Evolutionary conservation across 805 yeast species (phyloP), one percentile per base, ranked within the genome.

Genomic region (Monosporozyma unispora): DNA sequence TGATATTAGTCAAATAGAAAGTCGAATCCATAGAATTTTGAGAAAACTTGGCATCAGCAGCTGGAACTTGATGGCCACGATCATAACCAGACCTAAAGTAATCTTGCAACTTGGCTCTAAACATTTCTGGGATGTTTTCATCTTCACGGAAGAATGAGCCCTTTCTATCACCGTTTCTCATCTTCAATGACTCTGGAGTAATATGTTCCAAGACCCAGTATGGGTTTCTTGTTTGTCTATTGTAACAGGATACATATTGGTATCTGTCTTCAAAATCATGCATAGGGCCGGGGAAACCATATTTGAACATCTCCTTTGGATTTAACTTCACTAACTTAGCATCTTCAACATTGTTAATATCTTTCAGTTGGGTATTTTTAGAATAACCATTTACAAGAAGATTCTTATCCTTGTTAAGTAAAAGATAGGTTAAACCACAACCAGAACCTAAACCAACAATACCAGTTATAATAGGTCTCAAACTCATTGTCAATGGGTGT

Each of bases 1-100:
- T 79, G 76, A 93, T 91, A 67, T 93, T 93, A 5, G 96, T 83
- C 58, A 93, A 71, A 54, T 73, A 79, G 61, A 93, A 93, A 0
- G 99, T 93, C 65, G 91, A 96, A 67, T 93, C 84, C 98, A 93
- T 91, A 18, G 97, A 97, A 18, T 64, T 57, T 68, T 93, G 99
- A 29, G 81, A 80, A 69, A 80, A 93, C 63, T 87, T 89, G 23
- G 98, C 97, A 66, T 93, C 86, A 0, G 98, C 98, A 4, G 99
- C 99, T 3, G 99, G 97, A 0, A 96, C 97, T 59, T 87, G 88
- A 68, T 93, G 99, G 5, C 99, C 99, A 55, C 98, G 73, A 66
- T 93, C 99, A 67, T 87, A 93, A 1, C 99, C 99, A 29, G 93
- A 82, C 58, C 98, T 77, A 73, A 91, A 93, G 66, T 85, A 93